A percentile compares a stretch with the other conserved stretches of the same genome.
Evolutionary conservation across 129 eudicot species (phyloP).

Genomic region (Silybum marianum): DNA sequence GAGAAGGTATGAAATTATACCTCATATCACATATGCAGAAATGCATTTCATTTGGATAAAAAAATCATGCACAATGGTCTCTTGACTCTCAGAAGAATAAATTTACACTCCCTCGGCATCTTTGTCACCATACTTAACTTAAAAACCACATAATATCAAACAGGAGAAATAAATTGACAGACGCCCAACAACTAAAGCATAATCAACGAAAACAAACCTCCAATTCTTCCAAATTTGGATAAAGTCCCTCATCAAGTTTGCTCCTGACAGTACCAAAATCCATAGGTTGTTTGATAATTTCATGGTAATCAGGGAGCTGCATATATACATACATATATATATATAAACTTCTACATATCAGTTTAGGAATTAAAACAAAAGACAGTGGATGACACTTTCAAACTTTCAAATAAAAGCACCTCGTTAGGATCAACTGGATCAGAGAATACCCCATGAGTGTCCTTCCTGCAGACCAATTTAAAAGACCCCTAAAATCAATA

Average conservation of each 20-base stretch:
- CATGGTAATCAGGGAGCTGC: slow-evolving; percentile 97
- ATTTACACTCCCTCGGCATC: neutral
- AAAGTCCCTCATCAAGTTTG: slow-evolving; percentile 71
- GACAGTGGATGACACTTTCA: neutral
- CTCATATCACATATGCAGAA: neutral
- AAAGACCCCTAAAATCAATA: slow-evolving; percentile 19
- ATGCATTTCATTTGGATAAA: neutral
- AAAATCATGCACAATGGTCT: slow-evolving; percentile 3
- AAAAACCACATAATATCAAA: neutral
- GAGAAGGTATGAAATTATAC: neutral
- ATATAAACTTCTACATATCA: slow-evolving; percentile 25
- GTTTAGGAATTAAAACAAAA: slow-evolving; percentile 6
- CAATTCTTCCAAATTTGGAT: slow-evolving; percentile 70
- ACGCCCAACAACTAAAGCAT: slow-evolving; percentile 1
- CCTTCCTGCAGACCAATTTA: slow-evolving; percentile 69
- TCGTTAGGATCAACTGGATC: slow-evolving; percentile 91
- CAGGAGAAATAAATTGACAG: neutral
- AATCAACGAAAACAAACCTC: slow-evolving; percentile 62
- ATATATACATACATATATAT: slow-evolving; percentile 10
- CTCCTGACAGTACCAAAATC: slow-evolving; percentile 87
- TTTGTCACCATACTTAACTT: neutral
- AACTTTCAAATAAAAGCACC: slow-evolving; percentile 44
- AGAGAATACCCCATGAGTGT: slow-evolving; percentile 87
- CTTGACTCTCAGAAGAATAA: neutral
- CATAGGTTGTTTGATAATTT: slow-evolving; percentile 83